phyloP scores from a whole-genome alignment of 352 stramenopile species.

The Globisporangium barbulae region DNA sequence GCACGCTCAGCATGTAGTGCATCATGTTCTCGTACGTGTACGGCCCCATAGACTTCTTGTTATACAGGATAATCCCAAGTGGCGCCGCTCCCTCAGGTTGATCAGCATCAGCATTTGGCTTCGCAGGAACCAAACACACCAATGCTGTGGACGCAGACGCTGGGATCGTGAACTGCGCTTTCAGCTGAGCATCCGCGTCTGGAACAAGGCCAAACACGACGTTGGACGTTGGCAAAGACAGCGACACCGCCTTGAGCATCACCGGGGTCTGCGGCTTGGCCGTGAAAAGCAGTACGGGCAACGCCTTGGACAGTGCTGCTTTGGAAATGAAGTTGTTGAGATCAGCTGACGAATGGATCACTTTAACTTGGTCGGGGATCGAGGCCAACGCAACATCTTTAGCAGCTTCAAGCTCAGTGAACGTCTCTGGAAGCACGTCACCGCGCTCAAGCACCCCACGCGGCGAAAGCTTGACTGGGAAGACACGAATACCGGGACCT shows the following conservation, averaged over 20 bases:
- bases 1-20: slow-evolving; percentile 60
- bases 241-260: slow-evolving; percentile 55
- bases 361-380: slow-evolving; percentile 43
- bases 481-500: slow-evolving; percentile 47
- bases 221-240: slow-evolving; percentile 59
- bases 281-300: slow-evolving; percentile 67
- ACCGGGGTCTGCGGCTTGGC: slow-evolving; percentile 44
- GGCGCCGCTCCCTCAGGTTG: slow-evolving; percentile 27
- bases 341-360: slow-evolving; percentile 44
- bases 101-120: slow-evolving; percentile 21
- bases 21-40: slow-evolving; percentile 68
- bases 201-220: slow-evolving; percentile 50
- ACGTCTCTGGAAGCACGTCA: slow-evolving; percentile 34
- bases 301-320: slow-evolving; percentile 26
- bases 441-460: slow-evolving; percentile 31
- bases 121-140: slow-evolving; percentile 42
- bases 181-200: slow-evolving; percentile 51
- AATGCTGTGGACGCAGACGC: slow-evolving; percentile 35
- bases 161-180: slow-evolving; percentile 56
- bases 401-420: slow-evolving; percentile 43
- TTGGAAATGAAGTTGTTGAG: slow-evolving; percentile 57
- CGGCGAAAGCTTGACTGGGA: slow-evolving; percentile 34
- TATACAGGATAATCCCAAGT: slow-evolving; percentile 62
- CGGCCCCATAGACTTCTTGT: slow-evolving; percentile 64
- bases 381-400: slow-evolving; percentile 41